These are phyloP conservation scores for Tricholoma sp. DNA, from an alignment of 768 basidiomycete species.

Conservation along the genomic window DNA sequence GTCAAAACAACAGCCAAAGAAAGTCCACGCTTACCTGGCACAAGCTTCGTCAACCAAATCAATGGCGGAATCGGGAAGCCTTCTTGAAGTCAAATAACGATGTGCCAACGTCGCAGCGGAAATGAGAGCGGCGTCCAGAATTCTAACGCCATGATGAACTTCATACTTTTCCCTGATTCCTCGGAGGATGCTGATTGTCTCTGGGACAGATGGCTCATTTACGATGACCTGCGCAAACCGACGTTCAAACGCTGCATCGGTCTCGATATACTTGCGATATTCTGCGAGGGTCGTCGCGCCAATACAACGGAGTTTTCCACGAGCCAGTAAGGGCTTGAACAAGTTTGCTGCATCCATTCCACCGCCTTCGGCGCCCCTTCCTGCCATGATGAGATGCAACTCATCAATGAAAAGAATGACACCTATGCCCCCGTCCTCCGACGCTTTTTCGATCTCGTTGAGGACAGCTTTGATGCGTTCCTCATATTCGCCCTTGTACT, in stretches of 20 bases:
- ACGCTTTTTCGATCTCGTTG: slow-evolving; percentile 87
- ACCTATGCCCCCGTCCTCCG: slow-evolving; percentile 65
- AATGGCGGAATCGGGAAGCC: slow-evolving; percentile 82
- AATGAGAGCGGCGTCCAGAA: slow-evolving; percentile 84
- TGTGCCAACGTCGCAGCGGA: slow-evolving; percentile 87
- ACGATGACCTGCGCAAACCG: slow-evolving; percentile 92
- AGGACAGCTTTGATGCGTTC: slow-evolving; percentile 92
- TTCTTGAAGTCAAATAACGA: slow-evolving; percentile 81
- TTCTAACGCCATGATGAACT: slow-evolving; percentile 87
- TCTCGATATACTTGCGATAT: slow-evolving; percentile 91
- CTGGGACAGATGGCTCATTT: slow-evolving; percentile 84
- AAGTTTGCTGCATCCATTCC: slow-evolving; percentile 94
- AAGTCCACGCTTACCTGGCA: slow-evolving; percentile 52
- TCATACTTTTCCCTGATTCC: slow-evolving; percentile 94
- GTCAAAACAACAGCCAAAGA: background rate
- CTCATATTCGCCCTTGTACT: slow-evolving; percentile 95
- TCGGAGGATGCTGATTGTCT: slow-evolving; percentile 90
- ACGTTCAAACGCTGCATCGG: slow-evolving; percentile 85
- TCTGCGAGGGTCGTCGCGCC: slow-evolving; percentile 92
- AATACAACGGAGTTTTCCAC: slow-evolving; percentile 71
- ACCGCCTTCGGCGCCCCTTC: slow-evolving; percentile 72
- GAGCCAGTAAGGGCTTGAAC: slow-evolving; percentile 88
- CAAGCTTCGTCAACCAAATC: slow-evolving; percentile 92
- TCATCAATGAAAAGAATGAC: slow-evolving; percentile 96
- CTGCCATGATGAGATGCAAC: slow-evolving; percentile 90